A percentile compares a stretch with the other conserved stretches of the same genome.
These are phyloP conservation scores for Brasilioporus rufonigricans DNA, from an alignment of 768 basidiomycete species.

Conservation along the genomic window DNA sequence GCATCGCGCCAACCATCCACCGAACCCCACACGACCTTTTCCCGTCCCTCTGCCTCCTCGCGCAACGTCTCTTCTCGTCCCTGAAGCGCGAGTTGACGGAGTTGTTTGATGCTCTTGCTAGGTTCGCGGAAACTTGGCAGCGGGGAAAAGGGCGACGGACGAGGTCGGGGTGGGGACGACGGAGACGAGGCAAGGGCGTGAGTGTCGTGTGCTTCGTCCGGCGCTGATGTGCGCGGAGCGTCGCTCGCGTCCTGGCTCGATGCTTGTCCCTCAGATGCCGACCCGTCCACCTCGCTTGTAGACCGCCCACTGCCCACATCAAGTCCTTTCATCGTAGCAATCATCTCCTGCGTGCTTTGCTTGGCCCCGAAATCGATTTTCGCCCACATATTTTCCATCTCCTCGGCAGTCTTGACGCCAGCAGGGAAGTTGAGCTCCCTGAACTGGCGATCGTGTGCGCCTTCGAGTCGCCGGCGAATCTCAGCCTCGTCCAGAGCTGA, in stretches of 20 bases:
- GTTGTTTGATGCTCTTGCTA: conserved; percentile 31
- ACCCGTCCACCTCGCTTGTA: background rate
- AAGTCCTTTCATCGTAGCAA: background rate
- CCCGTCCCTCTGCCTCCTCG: conserved; percentile 41
- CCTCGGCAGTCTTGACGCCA: conserved; percentile 34
- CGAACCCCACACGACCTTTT: conserved; percentile 43
- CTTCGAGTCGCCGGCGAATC: conserved; percentile 37
- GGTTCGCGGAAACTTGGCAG: conserved; percentile 35
- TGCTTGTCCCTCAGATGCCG: background rate
- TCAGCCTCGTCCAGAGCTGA: conserved; percentile 32
- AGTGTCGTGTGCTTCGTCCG: background rate
- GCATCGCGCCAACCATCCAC: conserved; percentile 3
- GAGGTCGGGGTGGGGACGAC: background rate
- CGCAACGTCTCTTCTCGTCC: conserved; percentile 43
- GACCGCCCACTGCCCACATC: background rate
- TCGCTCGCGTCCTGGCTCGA: background rate
- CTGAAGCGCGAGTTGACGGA: conserved; percentile 46
- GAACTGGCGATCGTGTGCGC: conserved; percentile 42
- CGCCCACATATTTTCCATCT: conserved; percentile 33
- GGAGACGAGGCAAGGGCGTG: background rate
- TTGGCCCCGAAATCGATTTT: conserved; percentile 29
- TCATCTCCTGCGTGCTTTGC: conserved; percentile 1
- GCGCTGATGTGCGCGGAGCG: background rate
- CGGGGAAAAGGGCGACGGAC: conserved; percentile 13
- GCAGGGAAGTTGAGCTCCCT: conserved; percentile 48